phyloP scores from a whole-genome alignment of 2,329 filamentous ascomycete species.

The Beauveria varroae region DNA sequence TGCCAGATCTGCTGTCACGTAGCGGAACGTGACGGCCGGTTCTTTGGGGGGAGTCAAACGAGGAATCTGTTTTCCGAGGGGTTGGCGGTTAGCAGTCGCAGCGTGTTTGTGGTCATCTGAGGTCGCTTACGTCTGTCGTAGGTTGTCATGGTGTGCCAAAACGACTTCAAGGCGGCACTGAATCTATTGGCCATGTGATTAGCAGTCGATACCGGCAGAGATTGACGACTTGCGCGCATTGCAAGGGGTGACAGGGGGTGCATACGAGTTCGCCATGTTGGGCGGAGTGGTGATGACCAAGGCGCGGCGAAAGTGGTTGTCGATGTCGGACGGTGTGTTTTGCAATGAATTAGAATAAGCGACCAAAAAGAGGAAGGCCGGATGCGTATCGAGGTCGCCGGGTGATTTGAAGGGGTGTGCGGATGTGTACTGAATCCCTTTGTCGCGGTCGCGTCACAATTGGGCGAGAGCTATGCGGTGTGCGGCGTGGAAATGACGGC shows the following conservation, averaged over 20 bases:
- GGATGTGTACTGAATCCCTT: background rate
- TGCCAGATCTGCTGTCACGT: slow-evolving; percentile 70
- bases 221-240: background rate
- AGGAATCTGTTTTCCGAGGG: slow-evolving; percentile 59
- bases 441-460: slow-evolving; percentile 13
- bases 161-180: slow-evolving; percentile 69
- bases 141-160: slow-evolving; percentile 89
- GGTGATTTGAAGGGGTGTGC: background rate
- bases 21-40: slow-evolving; percentile 86
- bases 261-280: slow-evolving; percentile 12
- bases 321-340: background rate
- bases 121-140: slow-evolving; percentile 55
- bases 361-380: background rate
- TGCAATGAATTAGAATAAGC: background rate
- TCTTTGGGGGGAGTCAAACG: slow-evolving; percentile 86
- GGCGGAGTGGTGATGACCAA: background rate
- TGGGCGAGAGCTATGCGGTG: background rate
- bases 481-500: background rate
- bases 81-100: slow-evolving; percentile 13
- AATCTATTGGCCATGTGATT: slow-evolving; percentile 38
- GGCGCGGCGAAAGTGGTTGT: background rate
- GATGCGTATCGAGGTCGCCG: background rate
- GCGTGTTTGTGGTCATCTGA: background rate
- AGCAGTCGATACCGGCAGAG: background rate
- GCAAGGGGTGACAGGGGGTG: background rate